Conservation (phyloP, 441 rosid species). For the Pelargonium citronellum region DNA sequence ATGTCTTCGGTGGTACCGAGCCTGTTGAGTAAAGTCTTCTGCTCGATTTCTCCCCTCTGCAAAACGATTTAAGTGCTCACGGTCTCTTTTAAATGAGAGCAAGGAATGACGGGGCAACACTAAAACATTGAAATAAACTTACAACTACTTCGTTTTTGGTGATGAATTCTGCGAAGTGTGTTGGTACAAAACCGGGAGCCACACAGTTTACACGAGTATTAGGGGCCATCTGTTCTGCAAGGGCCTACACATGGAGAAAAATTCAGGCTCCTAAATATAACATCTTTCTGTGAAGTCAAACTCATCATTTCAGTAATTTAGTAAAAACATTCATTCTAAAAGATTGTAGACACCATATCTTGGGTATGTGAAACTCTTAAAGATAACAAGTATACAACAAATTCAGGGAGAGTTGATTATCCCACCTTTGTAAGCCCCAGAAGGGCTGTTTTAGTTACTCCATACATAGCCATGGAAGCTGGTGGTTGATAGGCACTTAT, state of each 20-base stretch:
- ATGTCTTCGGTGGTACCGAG: constrained; percentile 76
- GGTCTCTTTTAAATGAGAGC: background rate
- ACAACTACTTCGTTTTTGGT: constrained; percentile 43
- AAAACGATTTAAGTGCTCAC: background rate
- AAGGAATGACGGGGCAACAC: background rate
- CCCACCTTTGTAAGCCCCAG: constrained; percentile 80
- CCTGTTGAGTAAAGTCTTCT: constrained; percentile 53
- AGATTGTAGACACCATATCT: background rate
- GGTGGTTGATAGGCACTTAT: constrained; percentile 60
- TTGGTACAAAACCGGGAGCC: constrained; percentile 92
- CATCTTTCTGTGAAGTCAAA: too few species aligned
- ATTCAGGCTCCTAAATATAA: background rate
- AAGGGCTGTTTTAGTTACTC: constrained; percentile 90
- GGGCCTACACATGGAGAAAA: constrained; percentile 44
- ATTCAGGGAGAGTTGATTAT: too few species aligned
- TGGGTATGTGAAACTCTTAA: background rate
- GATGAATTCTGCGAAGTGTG: constrained; percentile 60
- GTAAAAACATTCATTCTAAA: background rate
- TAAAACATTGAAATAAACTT: constrained; percentile 23
- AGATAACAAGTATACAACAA: background rate
- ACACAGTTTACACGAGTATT: constrained; percentile 71
- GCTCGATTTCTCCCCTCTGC: constrained; percentile 50
- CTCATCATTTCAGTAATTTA: too few species aligned
- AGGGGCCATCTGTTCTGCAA: constrained; percentile 77
- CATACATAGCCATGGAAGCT: constrained; percentile 71